Conservation (phyloP, 208 protist species). For the Acanthamoeba lugdunensis region DNA sequence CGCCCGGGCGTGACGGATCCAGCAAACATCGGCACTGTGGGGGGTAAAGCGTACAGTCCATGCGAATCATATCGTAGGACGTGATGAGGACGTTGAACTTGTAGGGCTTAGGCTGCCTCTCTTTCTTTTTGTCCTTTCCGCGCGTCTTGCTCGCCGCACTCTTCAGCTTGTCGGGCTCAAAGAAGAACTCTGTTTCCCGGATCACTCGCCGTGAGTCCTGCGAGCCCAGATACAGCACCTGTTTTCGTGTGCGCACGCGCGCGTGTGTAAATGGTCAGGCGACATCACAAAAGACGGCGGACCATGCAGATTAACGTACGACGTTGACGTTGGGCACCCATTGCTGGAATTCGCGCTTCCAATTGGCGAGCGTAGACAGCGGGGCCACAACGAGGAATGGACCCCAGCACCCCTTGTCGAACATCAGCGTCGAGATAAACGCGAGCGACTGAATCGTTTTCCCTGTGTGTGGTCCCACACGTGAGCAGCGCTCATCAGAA, state of each 20-base stretch:
- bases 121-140: background rate
- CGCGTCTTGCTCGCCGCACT: background rate
- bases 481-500: background rate
- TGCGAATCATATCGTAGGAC: slow-evolving; percentile 89
- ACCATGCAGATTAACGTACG: slow-evolving; percentile 59
- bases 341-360: slow-evolving; percentile 88
- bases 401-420: slow-evolving; percentile 83
- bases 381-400: slow-evolving; percentile 90
- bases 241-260: background rate
- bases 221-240: slow-evolving; percentile 82
- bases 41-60: slow-evolving; percentile 30
- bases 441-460: slow-evolving; percentile 87
- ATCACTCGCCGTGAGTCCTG: slow-evolving; percentile 82
- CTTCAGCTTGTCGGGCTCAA: slow-evolving; percentile 49
- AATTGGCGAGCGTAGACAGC: slow-evolving; percentile 87
- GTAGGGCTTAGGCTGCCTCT: slow-evolving; percentile 62
- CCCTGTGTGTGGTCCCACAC: slow-evolving; percentile 74
- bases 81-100: slow-evolving; percentile 92
- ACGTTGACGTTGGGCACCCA: slow-evolving; percentile 88
- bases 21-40: background rate
- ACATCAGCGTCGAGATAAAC: slow-evolving; percentile 81
- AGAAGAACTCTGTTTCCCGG: slow-evolving; percentile 80
- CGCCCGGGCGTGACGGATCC: background rate
- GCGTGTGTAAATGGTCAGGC: too few relatives aligned
- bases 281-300: background rate